Base-by-base conservation (phyloP, 2,329 filamentous ascomycete genomes). In the Aspergillus sp. region DNA sequence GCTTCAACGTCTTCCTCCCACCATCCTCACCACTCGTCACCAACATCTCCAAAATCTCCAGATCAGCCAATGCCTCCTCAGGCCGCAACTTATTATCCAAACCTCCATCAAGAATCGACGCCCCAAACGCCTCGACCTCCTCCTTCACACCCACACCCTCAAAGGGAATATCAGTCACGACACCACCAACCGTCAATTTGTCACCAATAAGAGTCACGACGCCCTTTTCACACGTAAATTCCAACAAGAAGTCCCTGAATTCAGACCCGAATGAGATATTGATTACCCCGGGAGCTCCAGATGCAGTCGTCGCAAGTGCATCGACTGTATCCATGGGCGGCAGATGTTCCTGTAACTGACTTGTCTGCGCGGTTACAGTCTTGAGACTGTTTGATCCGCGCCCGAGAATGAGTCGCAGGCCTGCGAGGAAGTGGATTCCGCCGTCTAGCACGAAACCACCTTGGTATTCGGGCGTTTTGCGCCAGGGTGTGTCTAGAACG, bases 391-490 rank as follows among this genome's bases (percentile, higher is more conserved):
- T 76, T 5, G 75, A 66, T 1, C 70, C 57, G 41, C 51, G 42
- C 4, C 80, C 73, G 4, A 85, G 69, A 55, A 85, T 65, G 41
- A 81, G 61, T 20, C 84, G 73, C 38, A 82, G 74, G 2, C 72
- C 81, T 24, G 83, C 83, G 32, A 82, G 68, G 57, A 80, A 80
- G 62, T 86, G 84, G 15, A 86, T 79, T 2, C 84, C 83, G 3
- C 80, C 83, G 57, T 86, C 84, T 2, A 86, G 76, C 45, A 86
- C 62, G 59, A 85, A 85, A 1, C 84, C 84, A 18, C 83, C 84
- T 65, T 85, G 83, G 63, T 85, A 80, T 32, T 76, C 75, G 0
- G 83, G 83, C 15, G 65, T 76, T 67, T 84, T 84, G 39, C 83
- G 80, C 83, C 83, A 86, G 17, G 74, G 69, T 1, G 83, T 83